Percentiles rank a stretch among this genome's conserved stretches.
These are phyloP conservation scores for Mycena epipterygia DNA, from an alignment of 768 basidiomycete species.

Conservation along the genomic window DNA sequence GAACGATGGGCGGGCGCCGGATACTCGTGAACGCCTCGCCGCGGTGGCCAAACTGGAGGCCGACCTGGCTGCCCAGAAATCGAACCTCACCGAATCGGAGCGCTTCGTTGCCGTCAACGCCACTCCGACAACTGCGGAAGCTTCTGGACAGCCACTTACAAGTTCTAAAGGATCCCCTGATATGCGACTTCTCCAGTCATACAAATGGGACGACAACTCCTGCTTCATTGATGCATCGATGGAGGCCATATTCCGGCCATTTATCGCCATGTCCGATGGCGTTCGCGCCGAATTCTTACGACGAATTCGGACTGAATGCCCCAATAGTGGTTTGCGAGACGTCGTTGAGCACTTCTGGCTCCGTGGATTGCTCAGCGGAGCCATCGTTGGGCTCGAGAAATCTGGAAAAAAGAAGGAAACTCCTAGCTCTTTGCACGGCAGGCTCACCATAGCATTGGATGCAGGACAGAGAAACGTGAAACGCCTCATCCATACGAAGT, in stretches of 20 bases:
- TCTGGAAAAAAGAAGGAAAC: not conserved
- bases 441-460: not conserved
- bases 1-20: too few species aligned
- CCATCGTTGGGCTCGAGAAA: not conserved
- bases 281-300: not conserved
- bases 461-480: constrained; percentile 4
- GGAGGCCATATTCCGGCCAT: not conserved
- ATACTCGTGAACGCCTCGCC: too few species aligned
- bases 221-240: not conserved
- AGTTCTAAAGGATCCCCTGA: not conserved
- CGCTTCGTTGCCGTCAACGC: not conserved
- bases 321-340: not conserved
- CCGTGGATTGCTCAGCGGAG: not conserved
- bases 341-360: constrained; percentile 9
- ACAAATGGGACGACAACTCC: not conserved
- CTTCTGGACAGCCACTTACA: not conserved
- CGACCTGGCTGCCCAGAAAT: not conserved
- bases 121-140: not conserved
- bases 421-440: not conserved
- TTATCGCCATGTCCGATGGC: not conserved
- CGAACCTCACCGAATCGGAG: not conserved
- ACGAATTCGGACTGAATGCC: not conserved
- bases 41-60: too few species aligned
- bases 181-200: not conserved
- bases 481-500: not conserved